Base-by-base conservation (phyloP, 108 stramenopile genomes). In the Pseudonitzschia multiseries region DNA sequence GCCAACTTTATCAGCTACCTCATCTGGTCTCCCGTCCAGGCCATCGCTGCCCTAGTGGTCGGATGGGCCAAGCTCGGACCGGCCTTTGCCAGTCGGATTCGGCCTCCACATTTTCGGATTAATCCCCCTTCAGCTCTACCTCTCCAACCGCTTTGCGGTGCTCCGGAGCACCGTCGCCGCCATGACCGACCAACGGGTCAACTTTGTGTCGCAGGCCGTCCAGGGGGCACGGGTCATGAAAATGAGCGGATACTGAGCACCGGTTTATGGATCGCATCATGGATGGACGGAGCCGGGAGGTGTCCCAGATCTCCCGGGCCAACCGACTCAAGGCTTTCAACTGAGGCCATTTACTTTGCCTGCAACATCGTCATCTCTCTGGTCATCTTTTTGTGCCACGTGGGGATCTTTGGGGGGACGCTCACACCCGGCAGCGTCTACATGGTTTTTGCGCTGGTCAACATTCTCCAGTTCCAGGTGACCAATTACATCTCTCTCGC, bases 141-240 rank as follows among this genome's bases (percentile, higher is more conserved):
- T 96, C 41, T 76, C 81, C 33, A 73, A 83, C 22, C 73, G 77
- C 41, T 97, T 98, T 71, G 93, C 90, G 0, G 32, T 70, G 21
- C 76, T 87, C 29, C 83, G 97, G 6, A 71, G 68, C n/a, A 82
- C 74, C 36, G 86, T 96, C 66, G 96, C 96, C 17, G 80, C 60
- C 10, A 86, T 94, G 59, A 97, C 97, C 33, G 97, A 97, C 73
- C 71, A 86, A 44, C 74, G 97, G 14, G 92, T 96, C 3, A 90
- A 81, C 31, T 79, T 94, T 69, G 91, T 96, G 8, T 93, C 90
- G 1, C 95, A 98, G 79, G 96, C 95, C 3, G 84, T 96, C 14
- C 78, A 80, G 27, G 97, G 97, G 20, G 84, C 84, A 26, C 84
- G 95, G 14, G 83, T 94, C 9, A 89, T 96, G 86, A 96, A 96